These are phyloP conservation scores for Aureoboletus auriporus DNA, from an alignment of 768 basidiomycete genomes.

Conservation along the genomic window DNA sequence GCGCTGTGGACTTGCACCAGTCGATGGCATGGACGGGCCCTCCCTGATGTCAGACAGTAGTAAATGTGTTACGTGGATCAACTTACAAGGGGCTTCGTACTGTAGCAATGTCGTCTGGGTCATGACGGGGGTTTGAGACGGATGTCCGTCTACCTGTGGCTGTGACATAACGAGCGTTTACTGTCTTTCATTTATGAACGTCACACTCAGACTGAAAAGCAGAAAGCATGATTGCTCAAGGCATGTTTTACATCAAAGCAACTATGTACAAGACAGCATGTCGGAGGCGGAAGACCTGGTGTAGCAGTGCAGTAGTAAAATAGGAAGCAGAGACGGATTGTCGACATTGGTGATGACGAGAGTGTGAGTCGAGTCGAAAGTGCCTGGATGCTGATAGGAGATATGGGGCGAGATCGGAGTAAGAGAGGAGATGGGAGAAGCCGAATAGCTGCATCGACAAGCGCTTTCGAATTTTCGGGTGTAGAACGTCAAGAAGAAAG, in stretches of 20 bases:
- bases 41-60: conserved; percentile 30
- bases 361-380: conserved; percentile 22
- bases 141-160: conserved; percentile 21
- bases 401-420: conserved; percentile 9
- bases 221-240: conserved; percentile 13
- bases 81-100: conserved; percentile 84
- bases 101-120: conserved; percentile 70
- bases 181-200: not conserved
- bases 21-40: conserved; percentile 86
- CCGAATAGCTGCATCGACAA: conserved; percentile 22
- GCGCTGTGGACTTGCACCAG: conserved; percentile 81
- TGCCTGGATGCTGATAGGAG: conserved; percentile 13
- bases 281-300: conserved; percentile 15
- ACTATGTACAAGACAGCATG: conserved; percentile 29
- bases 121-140: conserved; percentile 36
- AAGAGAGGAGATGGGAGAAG: conserved; percentile 2
- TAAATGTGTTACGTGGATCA: not conserved
- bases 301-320: conserved; percentile 19
- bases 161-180: conserved; percentile 2
- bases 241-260: conserved; percentile 26
- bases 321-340: conserved; percentile 11
- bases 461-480: conserved; percentile 24
- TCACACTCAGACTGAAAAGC: not conserved
- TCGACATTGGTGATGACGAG: conserved; percentile 13
- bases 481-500: conserved; percentile 17